Evolutionary conservation across 345 rosid species (phyloP), one percentile per base, ranked within the genome.

Genomic region (Eucalyptus tenuipes): DNA sequence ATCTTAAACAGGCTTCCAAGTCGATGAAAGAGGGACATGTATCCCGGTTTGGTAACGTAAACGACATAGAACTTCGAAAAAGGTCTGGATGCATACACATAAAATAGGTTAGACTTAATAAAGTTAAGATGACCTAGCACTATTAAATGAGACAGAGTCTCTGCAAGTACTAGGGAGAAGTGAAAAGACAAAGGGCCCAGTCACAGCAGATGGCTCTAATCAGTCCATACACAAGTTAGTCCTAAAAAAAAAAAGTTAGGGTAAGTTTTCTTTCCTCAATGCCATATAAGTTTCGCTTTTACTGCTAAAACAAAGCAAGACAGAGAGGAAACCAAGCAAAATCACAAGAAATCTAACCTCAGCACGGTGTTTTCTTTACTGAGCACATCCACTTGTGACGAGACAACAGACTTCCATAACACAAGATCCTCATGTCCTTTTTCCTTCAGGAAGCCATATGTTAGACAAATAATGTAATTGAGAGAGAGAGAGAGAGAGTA

Each of bases 391-490:
- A 97, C 84, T 80, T 89, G 93, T 50, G 96, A 95, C 25, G 91
- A 90, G 61, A 95, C 93, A 33, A 87, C n/a, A 86, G 93, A 88
- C 94, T 95, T 96, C 97, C 98, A 96, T 8, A 95, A 90, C 90
- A 94, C 92, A 17, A 95, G 90, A 79, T 93, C 95, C 37, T 85
- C 50, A 81, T 95, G 88, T 86, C 89, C 94, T 88, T 91, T 93
- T 86, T 94, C 97, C 99, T 97, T 94, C 18, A 42, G 66, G 88
- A 87, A 29, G 44, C 29, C 16, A 66, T 55, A 49, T 25, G 84
- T 33, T 12, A 86, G 79, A 88, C 57, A 66, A 13, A 71, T 29
- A 49, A 16, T 13, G 42, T 52, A 48, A 44, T 37, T 33, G 22
- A 71, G n/a, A 37, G 45, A 55, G 88, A 52, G 44, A n/a, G 27